Evolutionary conservation across 257 asterid species (phyloP).

Genomic region (Forsythia suspensa): DNA sequence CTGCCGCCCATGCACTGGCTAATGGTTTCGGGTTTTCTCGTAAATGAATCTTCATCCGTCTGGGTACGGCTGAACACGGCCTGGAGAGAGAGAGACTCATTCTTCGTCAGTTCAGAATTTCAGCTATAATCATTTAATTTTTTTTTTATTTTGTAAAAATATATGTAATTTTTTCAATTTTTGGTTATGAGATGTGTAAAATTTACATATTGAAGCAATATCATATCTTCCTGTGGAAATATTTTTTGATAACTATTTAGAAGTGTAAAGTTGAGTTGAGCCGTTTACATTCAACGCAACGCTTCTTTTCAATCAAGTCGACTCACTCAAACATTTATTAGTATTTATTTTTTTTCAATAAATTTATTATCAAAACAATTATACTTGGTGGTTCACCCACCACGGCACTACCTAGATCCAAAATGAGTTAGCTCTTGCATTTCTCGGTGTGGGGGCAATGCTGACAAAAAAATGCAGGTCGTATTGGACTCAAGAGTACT

Average conservation of each 20-base stretch:
- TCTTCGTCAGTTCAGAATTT: neutral
- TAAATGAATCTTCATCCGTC: constrained; percentile 22
- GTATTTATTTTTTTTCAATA: no score
- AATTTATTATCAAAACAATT: no score
- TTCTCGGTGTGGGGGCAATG: neutral
- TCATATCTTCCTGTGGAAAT: neutral
- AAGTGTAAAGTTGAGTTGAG: neutral
- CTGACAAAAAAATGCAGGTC: no score
- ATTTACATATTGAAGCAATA: neutral
- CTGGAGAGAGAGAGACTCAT: neutral
- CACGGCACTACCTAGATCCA: neutral
- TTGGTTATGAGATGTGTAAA: neutral
- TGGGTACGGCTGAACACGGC: neutral
- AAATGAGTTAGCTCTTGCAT: neutral
- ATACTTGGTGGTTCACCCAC: no score
- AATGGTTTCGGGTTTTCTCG: constrained; percentile 69
- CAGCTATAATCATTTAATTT: neutral
- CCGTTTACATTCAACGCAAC: neutral
- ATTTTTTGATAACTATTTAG: neutral
- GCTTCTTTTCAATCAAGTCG: neutral
- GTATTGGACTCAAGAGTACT: no score
- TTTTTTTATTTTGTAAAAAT: neutral
- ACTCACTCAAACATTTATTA: no score
- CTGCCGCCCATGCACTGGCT: constrained; percentile 61
- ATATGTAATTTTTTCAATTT: neutral